Evolutionary conservation across 176 grass and related monocot species (phyloP).

Genomic region (Rhynchospora breviuscula): DNA sequence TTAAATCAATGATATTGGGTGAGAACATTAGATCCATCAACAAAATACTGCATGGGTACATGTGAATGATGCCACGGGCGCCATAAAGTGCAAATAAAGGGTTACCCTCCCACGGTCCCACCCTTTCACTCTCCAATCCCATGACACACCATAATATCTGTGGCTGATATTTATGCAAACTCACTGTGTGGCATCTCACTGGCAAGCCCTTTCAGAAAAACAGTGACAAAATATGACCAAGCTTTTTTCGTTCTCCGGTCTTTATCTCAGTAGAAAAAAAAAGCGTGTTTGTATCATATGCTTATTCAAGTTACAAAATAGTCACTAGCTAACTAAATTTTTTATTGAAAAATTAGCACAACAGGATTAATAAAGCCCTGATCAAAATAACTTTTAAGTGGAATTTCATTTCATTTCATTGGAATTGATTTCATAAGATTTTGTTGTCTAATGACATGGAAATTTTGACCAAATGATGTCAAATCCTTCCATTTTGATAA

Average conservation of each 20-base stretch:
- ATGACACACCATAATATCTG: background rate
- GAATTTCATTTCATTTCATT: too few species aligned
- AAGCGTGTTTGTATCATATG: too few species aligned
- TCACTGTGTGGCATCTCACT: background rate
- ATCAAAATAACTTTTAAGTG: too few species aligned
- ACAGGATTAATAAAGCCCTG: too few species aligned
- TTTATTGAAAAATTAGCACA: too few species aligned
- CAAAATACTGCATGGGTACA: background rate
- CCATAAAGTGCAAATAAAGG: conserved; percentile 23
- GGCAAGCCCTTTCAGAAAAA: background rate
- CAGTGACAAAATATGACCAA: background rate
- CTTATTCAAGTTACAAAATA: too few species aligned
- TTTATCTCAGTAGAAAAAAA: background rate
- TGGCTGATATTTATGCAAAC: background rate
- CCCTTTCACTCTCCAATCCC: background rate
- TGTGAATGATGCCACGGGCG: background rate
- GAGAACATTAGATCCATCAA: background rate
- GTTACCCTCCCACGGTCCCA: background rate
- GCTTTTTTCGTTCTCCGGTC: background rate
- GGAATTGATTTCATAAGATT: too few species aligned
- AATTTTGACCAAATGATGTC: too few species aligned
- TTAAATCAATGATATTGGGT: background rate
- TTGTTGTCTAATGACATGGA: too few species aligned
- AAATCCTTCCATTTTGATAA: too few species aligned
- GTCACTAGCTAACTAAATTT: too few species aligned